Percentiles rank a stretch among this genome's conserved stretches.
Conservation (phyloP, 148 eudicot genomes). For the Rheum nobile region DNA sequence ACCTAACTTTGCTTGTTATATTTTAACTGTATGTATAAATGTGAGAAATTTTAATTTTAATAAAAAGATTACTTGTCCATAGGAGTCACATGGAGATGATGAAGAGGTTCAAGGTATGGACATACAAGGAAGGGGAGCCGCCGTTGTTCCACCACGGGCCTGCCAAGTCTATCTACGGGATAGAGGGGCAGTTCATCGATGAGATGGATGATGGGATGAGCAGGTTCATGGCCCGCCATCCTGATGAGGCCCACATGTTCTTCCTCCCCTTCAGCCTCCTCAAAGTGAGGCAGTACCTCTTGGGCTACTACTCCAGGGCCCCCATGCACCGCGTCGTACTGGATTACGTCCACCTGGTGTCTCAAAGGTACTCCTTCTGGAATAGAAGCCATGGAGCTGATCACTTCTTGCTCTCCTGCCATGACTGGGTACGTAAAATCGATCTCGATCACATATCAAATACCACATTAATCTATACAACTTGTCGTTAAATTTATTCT, state of each 20-base stretch:
- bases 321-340: slow-evolving; percentile 17
- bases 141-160: slow-evolving; percentile 40
- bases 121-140: slow-evolving; percentile 36
- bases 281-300: slow-evolving; percentile 10
- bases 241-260: slow-evolving; percentile 32
- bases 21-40: neutral
- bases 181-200: slow-evolving; percentile 39
- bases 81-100: slow-evolving; percentile 45
- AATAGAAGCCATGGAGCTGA: slow-evolving; percentile 34
- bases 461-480: neutral
- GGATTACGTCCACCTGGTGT: slow-evolving; percentile 24
- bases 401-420: slow-evolving; percentile 47
- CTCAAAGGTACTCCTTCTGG: slow-evolving; percentile 32
- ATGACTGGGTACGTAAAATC: slow-evolving; percentile 38
- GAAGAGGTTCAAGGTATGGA: slow-evolving; percentile 36
- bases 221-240: slow-evolving; percentile 20
- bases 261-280: slow-evolving; percentile 33
- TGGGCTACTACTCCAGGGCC: slow-evolving; percentile 13
- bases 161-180: slow-evolving; percentile 23
- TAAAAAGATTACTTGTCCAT: too few relatives aligned
- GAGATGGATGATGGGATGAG: slow-evolving; percentile 22
- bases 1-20: too few relatives aligned
- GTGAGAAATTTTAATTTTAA: neutral
- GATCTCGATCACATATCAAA: neutral
- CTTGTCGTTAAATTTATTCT: neutral